These are phyloP conservation scores for Eimeria sp. DNA, from an alignment of 169 alveolate genomes.

Conservation along the genomic window DNA sequence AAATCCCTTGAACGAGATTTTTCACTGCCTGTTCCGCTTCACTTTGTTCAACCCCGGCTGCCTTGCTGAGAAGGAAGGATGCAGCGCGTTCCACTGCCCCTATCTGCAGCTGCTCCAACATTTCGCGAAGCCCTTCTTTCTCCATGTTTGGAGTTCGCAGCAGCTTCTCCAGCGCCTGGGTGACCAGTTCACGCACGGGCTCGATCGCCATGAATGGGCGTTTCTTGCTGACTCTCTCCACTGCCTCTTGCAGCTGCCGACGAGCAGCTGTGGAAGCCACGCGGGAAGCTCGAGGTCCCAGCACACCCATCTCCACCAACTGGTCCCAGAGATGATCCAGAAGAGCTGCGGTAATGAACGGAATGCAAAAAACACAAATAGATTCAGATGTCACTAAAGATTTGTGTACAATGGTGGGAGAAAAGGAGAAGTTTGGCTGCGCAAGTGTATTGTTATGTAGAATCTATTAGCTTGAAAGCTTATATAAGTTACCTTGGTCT, in stretches of 20 bases:
- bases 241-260: neutral
- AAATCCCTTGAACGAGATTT: neutral
- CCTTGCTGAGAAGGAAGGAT: conserved; percentile 42
- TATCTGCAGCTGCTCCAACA: conserved; percentile 32
- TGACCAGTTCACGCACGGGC: conserved; percentile 33
- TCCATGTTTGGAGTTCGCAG: conserved; percentile 58
- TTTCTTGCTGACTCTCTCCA: conserved; percentile 4
- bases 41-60: conserved; percentile 37
- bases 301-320: conserved; percentile 1
- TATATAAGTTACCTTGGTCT: conserved; percentile 32
- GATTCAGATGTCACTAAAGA: neutral
- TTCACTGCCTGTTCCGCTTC: conserved; percentile 8
- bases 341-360: conserved; percentile 39
- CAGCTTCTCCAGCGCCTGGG: conserved; percentile 3
- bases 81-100: conserved; percentile 43
- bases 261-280: conserved; percentile 15
- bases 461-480: neutral
- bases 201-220: conserved; percentile 41
- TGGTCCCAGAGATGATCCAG: conserved; percentile 57
- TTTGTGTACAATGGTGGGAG: neutral
- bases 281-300: conserved; percentile 16
- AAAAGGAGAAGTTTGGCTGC: neutral
- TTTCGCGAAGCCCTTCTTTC: conserved; percentile 34
- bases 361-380: neutral
- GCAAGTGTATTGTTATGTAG: neutral